A percentile compares a stretch with the other conserved stretches of the same genome.
Evolutionary conservation across 805 yeast genomes (phyloP).

Genomic region (Candida vartiovaarae): DNA sequence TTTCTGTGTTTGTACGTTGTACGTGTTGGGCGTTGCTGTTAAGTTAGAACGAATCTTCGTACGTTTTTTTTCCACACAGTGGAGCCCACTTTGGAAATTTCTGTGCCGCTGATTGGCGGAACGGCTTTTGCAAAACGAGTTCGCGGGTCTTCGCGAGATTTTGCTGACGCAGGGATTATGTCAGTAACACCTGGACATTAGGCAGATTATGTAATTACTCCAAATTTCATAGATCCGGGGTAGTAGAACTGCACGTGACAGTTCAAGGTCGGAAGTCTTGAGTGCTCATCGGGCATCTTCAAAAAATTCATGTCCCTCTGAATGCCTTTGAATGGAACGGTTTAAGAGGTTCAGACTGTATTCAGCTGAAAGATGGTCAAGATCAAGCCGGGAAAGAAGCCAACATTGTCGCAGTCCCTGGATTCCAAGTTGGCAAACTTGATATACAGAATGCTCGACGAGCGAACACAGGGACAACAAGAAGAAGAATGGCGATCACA

Average conservation of each 20-base stretch:
- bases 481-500: slow-evolving; percentile 23
- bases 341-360: too few species aligned
- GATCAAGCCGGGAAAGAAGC: slow-evolving; percentile 20
- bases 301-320: too few species aligned
- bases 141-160: not conserved
- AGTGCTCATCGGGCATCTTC: too few species aligned
- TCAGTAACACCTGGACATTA: too few species aligned
- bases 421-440: slow-evolving; percentile 53
- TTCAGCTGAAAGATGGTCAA: slow-evolving; percentile 25
- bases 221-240: too few species aligned
- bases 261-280: too few species aligned
- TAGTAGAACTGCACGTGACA: too few species aligned
- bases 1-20: not conserved
- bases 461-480: slow-evolving; percentile 42
- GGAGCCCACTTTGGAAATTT: slow-evolving; percentile 4
- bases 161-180: too few species aligned
- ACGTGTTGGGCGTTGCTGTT: not conserved
- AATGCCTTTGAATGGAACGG: too few species aligned
- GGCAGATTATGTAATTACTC: too few species aligned
- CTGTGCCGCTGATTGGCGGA: slow-evolving; percentile 13
- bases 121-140: not conserved
- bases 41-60: not conserved
- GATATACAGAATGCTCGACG: slow-evolving; percentile 52
- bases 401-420: slow-evolving; percentile 27
- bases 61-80: slow-evolving; percentile 1